These are phyloP conservation scores for Scleroderma citrinum DNA, from an alignment of 768 basidiomycete species.

Conservation along the genomic window DNA sequence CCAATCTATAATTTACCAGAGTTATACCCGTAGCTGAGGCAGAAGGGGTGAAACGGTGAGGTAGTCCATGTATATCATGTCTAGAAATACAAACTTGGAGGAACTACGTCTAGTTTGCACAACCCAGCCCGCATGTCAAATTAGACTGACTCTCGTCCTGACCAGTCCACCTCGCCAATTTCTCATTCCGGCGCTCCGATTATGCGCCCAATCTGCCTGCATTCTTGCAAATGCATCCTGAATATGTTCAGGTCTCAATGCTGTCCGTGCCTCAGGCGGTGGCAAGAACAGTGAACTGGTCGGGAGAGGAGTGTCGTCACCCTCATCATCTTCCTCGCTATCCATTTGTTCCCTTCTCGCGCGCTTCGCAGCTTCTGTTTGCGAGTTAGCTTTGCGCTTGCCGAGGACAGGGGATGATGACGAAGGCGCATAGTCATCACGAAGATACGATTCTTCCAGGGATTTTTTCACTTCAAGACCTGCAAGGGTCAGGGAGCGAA, in stretches of 20 bases:
- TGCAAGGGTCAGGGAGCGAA: slow-evolving; percentile 84
- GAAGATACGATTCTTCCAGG: slow-evolving; percentile 63
- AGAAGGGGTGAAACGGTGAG: no score
- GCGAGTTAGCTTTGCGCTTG: slow-evolving; percentile 57
- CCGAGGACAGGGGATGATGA: slow-evolving; percentile 53
- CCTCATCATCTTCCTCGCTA: slow-evolving; percentile 50
- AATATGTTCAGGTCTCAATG: slow-evolving; percentile 79
- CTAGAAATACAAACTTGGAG: neutral
- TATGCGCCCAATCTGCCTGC: slow-evolving; percentile 80
- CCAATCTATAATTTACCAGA: no score
- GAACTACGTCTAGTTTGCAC: neutral
- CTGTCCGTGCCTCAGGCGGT: slow-evolving; percentile 74
- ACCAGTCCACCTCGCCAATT: slow-evolving; percentile 87
- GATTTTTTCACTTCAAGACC: slow-evolving; percentile 80
- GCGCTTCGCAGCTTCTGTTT: slow-evolving; percentile 41
- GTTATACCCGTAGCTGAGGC: no score
- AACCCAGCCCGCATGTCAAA: slow-evolving; percentile 31
- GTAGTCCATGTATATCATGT: neutral
- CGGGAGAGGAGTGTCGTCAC: slow-evolving; percentile 61
- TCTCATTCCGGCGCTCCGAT: slow-evolving; percentile 78
- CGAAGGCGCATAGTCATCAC: slow-evolving; percentile 50
- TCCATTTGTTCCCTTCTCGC: slow-evolving; percentile 38
- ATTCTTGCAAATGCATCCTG: slow-evolving; percentile 88
- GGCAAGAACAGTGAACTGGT: slow-evolving; percentile 73
- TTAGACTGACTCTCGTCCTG: slow-evolving; percentile 73